phyloP scores from a whole-genome alignment of 768 basidiomycete species.

The Hypholoma sublateritium region DNA sequence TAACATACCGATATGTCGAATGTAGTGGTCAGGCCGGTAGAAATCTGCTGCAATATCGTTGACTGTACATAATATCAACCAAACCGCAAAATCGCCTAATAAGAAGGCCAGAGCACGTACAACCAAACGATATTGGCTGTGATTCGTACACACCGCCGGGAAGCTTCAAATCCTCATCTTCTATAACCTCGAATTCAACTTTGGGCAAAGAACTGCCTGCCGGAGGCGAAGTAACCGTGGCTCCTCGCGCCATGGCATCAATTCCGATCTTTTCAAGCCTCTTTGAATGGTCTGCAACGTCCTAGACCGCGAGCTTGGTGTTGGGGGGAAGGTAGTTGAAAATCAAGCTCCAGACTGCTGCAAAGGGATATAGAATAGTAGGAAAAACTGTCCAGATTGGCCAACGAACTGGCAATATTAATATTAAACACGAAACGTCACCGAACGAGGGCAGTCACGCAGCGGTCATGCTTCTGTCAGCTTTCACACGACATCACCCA shows the following conservation, averaged over 20 bases:
- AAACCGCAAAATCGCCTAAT: background rate
- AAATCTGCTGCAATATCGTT: constrained; percentile 65
- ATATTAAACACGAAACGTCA: constrained; percentile 6
- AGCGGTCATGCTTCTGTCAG: background rate
- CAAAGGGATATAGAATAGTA: background rate
- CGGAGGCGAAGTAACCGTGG: constrained; percentile 26
- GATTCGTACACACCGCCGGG: constrained; percentile 64
- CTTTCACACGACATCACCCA: background rate
- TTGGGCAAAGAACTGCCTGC: constrained; percentile 49
- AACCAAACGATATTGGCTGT: constrained; percentile 70
- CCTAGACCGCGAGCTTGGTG: background rate
- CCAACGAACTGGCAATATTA: constrained; percentile 24
- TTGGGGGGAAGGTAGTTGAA: background rate
- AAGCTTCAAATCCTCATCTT: constrained; percentile 61
- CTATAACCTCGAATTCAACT: constrained; percentile 64
- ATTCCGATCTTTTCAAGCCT: background rate
- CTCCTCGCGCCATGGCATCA: constrained; percentile 38
- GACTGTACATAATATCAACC: constrained; percentile 23
- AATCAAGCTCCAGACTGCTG: background rate
- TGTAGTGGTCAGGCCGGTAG: constrained; percentile 78
- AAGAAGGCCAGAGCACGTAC: constrained; percentile 40
- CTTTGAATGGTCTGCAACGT: background rate
- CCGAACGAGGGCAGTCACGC: background rate
- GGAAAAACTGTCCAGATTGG: constrained; percentile 9
- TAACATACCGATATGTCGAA: constrained; percentile 79